Evolutionary conservation across 1,284 basidiomycete species (phyloP).

Genomic region (Leccinum pachyderme): DNA sequence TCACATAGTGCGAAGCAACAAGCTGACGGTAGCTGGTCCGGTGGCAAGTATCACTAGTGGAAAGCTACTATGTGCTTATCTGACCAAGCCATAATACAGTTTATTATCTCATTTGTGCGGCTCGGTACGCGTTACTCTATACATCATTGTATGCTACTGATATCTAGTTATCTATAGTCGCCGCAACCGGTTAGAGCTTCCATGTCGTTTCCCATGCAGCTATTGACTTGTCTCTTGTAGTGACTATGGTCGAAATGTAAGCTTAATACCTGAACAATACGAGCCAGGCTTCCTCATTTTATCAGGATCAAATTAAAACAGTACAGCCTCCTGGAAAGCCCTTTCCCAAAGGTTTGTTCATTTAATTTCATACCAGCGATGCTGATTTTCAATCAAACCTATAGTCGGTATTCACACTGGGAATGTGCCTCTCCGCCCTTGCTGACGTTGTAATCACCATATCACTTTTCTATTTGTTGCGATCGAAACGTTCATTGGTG

Average conservation of each 20-base stretch:
- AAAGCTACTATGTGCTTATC: not conserved
- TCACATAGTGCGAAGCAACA: conserved; percentile 17
- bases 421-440: conserved; percentile 44
- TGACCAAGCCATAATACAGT: conserved; percentile 11
- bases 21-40: conserved; percentile 13
- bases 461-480: conserved; percentile 40
- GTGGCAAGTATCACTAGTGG: conserved; percentile 12
- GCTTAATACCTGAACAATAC: not conserved
- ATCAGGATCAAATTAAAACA: conserved; percentile 15
- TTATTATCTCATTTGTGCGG: conserved; percentile 18
- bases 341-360: conserved; percentile 15
- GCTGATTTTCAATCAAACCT: not conserved
- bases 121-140: conserved; percentile 10
- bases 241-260: conserved; percentile 25
- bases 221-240: conserved; percentile 5
- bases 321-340: conserved; percentile 13
- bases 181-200: conserved; percentile 19
- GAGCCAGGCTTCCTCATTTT: not conserved
- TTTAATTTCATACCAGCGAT: not conserved
- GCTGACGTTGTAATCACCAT: conserved; percentile 49
- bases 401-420: conserved; percentile 54
- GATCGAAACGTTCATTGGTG: conserved; percentile 35
- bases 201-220: not conserved
- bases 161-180: conserved; percentile 4
- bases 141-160: not conserved